A percentile compares a stretch with the other conserved stretches of the same genome.
These are phyloP conservation scores for Kurtzmaniella fragi DNA, from an alignment of 805 yeast genomes.

Conservation along the genomic window DNA sequence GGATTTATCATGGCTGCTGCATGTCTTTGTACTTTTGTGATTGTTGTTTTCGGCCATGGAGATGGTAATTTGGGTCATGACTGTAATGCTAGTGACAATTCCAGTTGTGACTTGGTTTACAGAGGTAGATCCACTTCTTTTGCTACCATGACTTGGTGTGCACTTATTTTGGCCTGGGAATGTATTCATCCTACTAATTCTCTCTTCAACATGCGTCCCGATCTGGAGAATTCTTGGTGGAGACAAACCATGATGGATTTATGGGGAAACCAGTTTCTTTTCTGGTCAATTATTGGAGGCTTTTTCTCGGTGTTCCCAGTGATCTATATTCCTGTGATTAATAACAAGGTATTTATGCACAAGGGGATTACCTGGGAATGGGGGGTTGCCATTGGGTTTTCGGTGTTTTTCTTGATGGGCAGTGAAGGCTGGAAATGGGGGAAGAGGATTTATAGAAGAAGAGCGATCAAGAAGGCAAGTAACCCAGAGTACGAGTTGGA, in stretches of 20 bases:
- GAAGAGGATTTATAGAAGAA: slow-evolving; percentile 54
- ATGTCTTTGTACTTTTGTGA: slow-evolving; percentile 62
- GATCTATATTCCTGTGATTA: slow-evolving; percentile 84
- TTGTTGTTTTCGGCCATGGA: slow-evolving; percentile 64
- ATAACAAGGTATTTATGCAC: slow-evolving; percentile 70
- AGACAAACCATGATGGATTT: slow-evolving; percentile 59
- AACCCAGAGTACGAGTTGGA: slow-evolving; percentile 65
- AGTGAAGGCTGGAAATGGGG: slow-evolving; percentile 63
- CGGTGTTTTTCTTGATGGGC: slow-evolving; percentile 51
- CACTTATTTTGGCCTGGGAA: slow-evolving; percentile 79
- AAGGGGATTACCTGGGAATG: slow-evolving; percentile 70
- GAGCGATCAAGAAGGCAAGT: slow-evolving; percentile 30
- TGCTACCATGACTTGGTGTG: slow-evolving; percentile 83
- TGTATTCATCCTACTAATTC: slow-evolving; percentile 70
- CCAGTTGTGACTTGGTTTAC: slow-evolving; percentile 58
- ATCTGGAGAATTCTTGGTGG: slow-evolving; percentile 48
- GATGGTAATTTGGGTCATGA: slow-evolving; percentile 57
- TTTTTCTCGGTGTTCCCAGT: slow-evolving; percentile 73
- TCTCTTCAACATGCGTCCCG: slow-evolving; percentile 66
- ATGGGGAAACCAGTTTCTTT: slow-evolving; percentile 70
- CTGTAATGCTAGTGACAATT: slow-evolving; percentile 52
- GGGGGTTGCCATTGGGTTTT: slow-evolving; percentile 65
- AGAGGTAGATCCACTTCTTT: slow-evolving; percentile 74
- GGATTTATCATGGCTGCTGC: slow-evolving; percentile 71
- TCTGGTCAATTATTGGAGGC: slow-evolving; percentile 77